These are phyloP conservation scores for Middelhovenomyces tepae DNA, from an alignment of 805 yeast genomes.

Conservation along the genomic window DNA sequence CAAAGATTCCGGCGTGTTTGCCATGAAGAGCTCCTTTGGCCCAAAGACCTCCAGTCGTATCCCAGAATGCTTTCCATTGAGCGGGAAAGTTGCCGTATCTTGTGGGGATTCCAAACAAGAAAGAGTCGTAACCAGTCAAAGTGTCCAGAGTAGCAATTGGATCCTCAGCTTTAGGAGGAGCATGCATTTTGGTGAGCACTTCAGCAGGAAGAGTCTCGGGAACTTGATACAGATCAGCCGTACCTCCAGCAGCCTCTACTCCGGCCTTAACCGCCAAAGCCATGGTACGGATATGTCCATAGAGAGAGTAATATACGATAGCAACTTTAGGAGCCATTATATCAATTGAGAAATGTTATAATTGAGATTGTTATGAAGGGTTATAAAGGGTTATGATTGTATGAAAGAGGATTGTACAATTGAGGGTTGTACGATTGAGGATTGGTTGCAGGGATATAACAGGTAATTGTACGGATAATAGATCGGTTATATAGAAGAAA, in stretches of 20 bases:
- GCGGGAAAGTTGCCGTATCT: slow-evolving; percentile 65
- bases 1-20: slow-evolving; percentile 64
- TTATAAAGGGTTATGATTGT: no score
- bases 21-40: slow-evolving; percentile 56
- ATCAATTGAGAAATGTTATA: no score
- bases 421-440: no score
- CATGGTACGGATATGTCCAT: slow-evolving; percentile 61
- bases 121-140: slow-evolving; percentile 54
- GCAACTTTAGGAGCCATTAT: slow-evolving; percentile 46
- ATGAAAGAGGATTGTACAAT: no score
- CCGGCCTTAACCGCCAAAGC: slow-evolving; percentile 66
- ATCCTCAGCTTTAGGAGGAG: slow-evolving; percentile 37
- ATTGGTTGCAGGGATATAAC: no score
- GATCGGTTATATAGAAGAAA: no score
- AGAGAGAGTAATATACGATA: slow-evolving; percentile 67
- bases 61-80: slow-evolving; percentile 68
- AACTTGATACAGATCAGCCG: slow-evolving; percentile 64
- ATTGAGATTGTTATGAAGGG: no score
- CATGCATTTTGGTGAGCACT: slow-evolving; percentile 49
- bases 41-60: slow-evolving; percentile 66
- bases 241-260: slow-evolving; percentile 55
- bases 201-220: slow-evolving; percentile 66
- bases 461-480: no score
- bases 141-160: slow-evolving; percentile 55
- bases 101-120: slow-evolving; percentile 69